Evolutionary conservation across 2,329 filamentous ascomycete species (phyloP), one percentile per base, ranked within the genome.

Genomic region (Aspergillus pseudonomiae): DNA sequence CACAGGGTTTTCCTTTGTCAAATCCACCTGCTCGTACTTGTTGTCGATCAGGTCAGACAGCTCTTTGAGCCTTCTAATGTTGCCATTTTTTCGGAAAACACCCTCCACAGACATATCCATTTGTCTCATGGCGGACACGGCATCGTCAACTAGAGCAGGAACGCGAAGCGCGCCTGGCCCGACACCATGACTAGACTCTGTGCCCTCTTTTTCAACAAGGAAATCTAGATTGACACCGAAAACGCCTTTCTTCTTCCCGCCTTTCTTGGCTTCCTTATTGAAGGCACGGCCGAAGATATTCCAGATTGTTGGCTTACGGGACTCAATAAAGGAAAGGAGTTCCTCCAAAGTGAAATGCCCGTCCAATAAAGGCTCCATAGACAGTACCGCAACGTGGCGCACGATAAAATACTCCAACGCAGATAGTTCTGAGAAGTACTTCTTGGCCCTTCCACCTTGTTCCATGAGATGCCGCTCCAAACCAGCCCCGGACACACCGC

Each of bases 61-160:
- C 65, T 97, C 94, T 70, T 91, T 92, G 52, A 97, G 84, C 70
- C 94, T 92, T 78, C 95, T 94, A 81, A 99, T 97, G 78, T 98
- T 99, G 71, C 95, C 95, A 73, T 98, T 99, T 85, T 99, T 99
- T 71, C 95, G 89, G 87, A 99, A 99, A 26, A 99, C 94, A 72
- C 95, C 95, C 78, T 99, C 95, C 1, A 99, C 93, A 1, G 94
- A 98, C 82, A 99, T 93, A 77, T 99, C 95, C 93, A 99, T 98
- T 79, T 94, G 95, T 71, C 94, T 89, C 92, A 99, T 97, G 14
- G 94, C 93, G 4, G 92, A 91, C 43, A 99, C 90, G 56, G 94
- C 89, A 75, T 97, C 94, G 73, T 98, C 94, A n/a, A 99, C 86
- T 59, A 99, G 84, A n/a, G 93, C 91, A 3, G 95, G 95, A 48